A percentile compares a stretch with the other conserved stretches of the same genome.
These are phyloP conservation scores for Lactarius quietus DNA, from an alignment of 768 basidiomycete species.

Conservation along the genomic window DNA sequence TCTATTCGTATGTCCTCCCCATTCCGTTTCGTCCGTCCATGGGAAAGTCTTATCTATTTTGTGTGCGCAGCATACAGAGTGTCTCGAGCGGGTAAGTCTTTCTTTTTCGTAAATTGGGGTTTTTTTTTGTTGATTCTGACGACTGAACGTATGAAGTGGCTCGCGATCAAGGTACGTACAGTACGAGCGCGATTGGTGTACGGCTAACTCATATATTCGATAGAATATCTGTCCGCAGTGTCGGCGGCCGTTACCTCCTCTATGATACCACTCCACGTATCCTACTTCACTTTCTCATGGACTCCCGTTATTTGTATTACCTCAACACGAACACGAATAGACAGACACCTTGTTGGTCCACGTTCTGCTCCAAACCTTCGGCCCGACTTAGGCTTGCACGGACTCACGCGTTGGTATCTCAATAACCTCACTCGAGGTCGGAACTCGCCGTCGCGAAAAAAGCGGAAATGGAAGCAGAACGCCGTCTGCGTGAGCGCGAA, in stretches of 20 bases:
- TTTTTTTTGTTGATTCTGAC: constrained; percentile 22
- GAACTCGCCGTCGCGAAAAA: too few species aligned
- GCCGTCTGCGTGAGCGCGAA: too few species aligned
- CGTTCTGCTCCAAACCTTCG: not conserved
- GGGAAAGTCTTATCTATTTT: not conserved
- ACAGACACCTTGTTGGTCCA: not conserved
- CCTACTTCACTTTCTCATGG: not conserved
- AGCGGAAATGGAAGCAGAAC: too few species aligned
- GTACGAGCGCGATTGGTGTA: constrained; percentile 3
- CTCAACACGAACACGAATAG: constrained; percentile 1
- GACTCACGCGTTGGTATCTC: too few species aligned
- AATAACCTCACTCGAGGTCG: too few species aligned
- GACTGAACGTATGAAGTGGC: constrained; percentile 45
- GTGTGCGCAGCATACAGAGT: constrained; percentile 73
- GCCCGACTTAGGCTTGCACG: too few species aligned
- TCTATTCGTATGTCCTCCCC: constrained; percentile 61
- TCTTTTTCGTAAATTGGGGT: too few species aligned
- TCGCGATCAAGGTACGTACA: constrained; percentile 64
- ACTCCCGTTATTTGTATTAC: constrained; percentile 12
- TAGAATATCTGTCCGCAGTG: constrained; percentile 94
- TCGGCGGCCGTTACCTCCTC: constrained; percentile 75
- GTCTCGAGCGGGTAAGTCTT: constrained; percentile 65
- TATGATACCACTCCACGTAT: constrained; percentile 42
- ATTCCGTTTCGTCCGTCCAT: not conserved
- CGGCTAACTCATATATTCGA: not conserved